These are phyloP conservation scores for Akanthomyces muscarius DNA, from an alignment of 2,329 filamentous ascomycete genomes.

Conservation along the genomic window DNA sequence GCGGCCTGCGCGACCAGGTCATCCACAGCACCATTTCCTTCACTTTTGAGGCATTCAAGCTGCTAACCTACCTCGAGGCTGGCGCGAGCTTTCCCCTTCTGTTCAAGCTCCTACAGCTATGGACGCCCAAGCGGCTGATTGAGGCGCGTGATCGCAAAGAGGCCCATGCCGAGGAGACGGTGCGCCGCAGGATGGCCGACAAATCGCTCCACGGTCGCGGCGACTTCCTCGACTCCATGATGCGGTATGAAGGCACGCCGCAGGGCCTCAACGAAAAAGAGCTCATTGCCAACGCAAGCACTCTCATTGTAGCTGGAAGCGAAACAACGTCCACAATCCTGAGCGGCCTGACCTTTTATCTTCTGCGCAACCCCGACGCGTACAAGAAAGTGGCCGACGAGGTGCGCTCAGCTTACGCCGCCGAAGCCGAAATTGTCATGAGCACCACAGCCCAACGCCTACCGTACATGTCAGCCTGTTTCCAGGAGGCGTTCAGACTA, in stretches of 20 bases:
- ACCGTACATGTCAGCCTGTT: neutral
- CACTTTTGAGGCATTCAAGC: slow-evolving; percentile 18
- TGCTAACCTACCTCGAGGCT: neutral
- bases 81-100: neutral
- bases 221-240: slow-evolving; percentile 2
- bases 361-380: neutral
- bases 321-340: slow-evolving; percentile 1
- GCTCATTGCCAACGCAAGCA: neutral
- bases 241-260: neutral
- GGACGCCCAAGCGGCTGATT: neutral
- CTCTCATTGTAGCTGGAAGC: neutral
- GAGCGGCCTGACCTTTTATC: neutral
- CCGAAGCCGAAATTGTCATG: neutral
- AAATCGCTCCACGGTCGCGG: neutral
- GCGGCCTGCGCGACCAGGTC: slow-evolving; percentile 23
- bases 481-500: neutral
- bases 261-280: neutral
- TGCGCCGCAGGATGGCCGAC: neutral
- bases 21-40: slow-evolving; percentile 24
- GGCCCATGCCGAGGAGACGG: neutral
- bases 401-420: neutral
- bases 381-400: neutral
- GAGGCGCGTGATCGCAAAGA: neutral
- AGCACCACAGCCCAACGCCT: neutral
- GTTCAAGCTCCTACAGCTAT: neutral